Evolutionary conservation across 1,139 yeast species (phyloP).

Genomic region (Protomyces lactucae-debilis): DNA sequence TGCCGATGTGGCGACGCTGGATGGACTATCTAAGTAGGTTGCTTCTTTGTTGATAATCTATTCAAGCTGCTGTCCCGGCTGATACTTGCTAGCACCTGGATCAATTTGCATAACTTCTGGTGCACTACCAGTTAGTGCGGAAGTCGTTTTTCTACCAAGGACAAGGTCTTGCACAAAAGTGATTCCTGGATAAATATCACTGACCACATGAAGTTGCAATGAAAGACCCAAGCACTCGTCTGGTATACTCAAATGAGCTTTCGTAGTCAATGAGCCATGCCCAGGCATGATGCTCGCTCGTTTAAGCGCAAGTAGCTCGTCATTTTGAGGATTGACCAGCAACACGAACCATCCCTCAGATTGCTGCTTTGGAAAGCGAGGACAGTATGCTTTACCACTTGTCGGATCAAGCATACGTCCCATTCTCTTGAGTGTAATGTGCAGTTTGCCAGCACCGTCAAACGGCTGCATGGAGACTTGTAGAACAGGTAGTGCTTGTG

Average conservation of each 20-base stretch:
- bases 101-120: constrained; percentile 12
- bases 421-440: constrained; percentile 26
- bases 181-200: constrained; percentile 21
- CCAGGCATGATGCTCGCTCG: constrained; percentile 15
- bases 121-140: background rate
- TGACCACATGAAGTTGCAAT: constrained; percentile 6
- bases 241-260: constrained; percentile 38
- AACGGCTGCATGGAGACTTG: constrained; percentile 1
- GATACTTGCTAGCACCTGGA: constrained; percentile 3
- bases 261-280: background rate
- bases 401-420: constrained; percentile 29
- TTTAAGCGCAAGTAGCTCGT: constrained; percentile 27
- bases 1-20: background rate
- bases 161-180: background rate
- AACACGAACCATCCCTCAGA: constrained; percentile 85
- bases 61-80: constrained; percentile 14
- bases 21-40: background rate
- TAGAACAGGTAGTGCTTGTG: constrained; percentile 15
- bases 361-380: constrained; percentile 83
- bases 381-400: constrained; percentile 68
- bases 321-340: constrained; percentile 10
- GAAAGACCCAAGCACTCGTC: constrained; percentile 38
- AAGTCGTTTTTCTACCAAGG: no score
- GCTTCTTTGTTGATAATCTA: background rate
- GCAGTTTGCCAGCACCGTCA: constrained; percentile 2